Evolutionary conservation across 495 filamentous ascomycete species (phyloP).

Genomic region (Annulohypoxylon stygium): DNA sequence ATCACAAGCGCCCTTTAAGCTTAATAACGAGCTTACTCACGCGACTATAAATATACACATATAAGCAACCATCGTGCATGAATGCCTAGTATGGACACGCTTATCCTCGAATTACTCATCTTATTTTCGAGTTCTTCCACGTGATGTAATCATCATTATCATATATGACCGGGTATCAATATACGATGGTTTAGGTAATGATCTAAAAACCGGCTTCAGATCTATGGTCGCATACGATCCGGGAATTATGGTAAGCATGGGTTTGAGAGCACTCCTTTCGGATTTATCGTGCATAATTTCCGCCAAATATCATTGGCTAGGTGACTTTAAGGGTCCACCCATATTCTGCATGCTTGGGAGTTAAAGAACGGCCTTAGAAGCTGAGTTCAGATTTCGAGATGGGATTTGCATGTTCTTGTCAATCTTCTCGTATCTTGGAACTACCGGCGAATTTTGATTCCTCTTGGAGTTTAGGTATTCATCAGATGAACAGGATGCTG

Average conservation of each 20-base stretch:
- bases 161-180: background rate
- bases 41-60: background rate
- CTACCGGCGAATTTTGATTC: background rate
- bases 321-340: background rate
- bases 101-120: background rate
- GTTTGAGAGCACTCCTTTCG: background rate
- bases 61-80: background rate
- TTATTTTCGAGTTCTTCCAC: background rate
- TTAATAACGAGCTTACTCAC: slow-evolving; percentile 8
- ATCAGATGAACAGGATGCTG: background rate
- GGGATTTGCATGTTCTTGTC: background rate
- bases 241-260: background rate
- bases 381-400: background rate
- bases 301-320: slow-evolving; percentile 9
- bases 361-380: slow-evolving; percentile 16
- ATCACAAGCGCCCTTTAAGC: slow-evolving; percentile 9
- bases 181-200: background rate
- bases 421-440: background rate
- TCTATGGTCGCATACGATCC: background rate
- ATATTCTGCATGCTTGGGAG: slow-evolving; percentile 14
- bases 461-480: too few species aligned
- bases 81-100: background rate
- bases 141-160: background rate
- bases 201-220: background rate
- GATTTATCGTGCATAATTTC: slow-evolving; percentile 10